Evolutionary conservation across 2,329 filamentous ascomycete genomes (phyloP).

Genomic region (Trichoderma sp.): DNA sequence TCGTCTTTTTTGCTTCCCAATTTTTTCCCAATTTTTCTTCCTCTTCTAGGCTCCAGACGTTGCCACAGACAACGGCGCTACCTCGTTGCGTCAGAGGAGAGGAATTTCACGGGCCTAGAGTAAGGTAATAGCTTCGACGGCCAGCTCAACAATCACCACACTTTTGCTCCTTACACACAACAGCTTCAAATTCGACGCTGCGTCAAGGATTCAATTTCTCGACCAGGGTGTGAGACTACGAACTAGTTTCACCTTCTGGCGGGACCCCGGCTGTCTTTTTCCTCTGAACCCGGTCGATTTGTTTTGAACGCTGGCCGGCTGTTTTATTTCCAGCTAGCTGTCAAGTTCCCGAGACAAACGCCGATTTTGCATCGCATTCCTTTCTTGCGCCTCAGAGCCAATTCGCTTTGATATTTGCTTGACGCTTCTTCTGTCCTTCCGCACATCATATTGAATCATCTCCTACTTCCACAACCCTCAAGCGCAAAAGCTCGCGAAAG

Average conservation of each 20-base stretch:
- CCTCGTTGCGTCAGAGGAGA: constrained; percentile 40
- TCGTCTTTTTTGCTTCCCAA: too few relatives aligned
- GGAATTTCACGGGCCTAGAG: constrained; percentile 1
- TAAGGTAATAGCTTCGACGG: constrained; percentile 20
- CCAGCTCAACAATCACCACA: neutral
- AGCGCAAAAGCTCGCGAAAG: neutral
- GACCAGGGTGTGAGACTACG: constrained; percentile 14
- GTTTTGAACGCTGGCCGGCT: constrained; percentile 20
- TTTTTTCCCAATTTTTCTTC: neutral
- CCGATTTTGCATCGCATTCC: constrained; percentile 13
- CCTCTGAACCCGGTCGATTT: neutral
- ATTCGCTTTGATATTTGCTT: neutral
- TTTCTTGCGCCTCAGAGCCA: neutral
- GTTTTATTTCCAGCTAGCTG: constrained; percentile 17
- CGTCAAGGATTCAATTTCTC: neutral
- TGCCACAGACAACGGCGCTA: constrained; percentile 47
- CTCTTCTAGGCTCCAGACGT: constrained; percentile 30
- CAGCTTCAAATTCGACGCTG: too few relatives aligned
- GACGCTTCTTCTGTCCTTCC: neutral
- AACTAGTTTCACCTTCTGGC: constrained; percentile 20
- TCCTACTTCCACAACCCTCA: too few relatives aligned
- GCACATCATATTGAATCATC: neutral
- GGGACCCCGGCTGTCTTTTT: constrained; percentile 11
- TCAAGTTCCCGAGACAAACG: constrained; percentile 26
- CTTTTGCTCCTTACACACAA: neutral